Base-by-base conservation (phyloP, 345 rosid species). In the Eucalyptus tenuipes region DNA sequence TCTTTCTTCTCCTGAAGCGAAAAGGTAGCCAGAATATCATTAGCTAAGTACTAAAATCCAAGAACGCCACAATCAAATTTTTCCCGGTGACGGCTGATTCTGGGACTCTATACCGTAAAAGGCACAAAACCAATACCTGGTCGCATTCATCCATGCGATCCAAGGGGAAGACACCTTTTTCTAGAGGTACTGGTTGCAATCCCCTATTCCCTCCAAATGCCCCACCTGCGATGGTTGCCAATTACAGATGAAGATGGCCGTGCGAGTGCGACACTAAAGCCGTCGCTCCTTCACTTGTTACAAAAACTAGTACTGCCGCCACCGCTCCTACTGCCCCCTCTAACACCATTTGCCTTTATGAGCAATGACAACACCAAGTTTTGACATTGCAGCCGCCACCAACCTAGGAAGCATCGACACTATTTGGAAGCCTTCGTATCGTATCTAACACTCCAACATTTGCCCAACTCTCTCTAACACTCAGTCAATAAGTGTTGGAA, bases 181-280 rank as follows among this genome's bases (percentile, higher is more conserved):
- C 99, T 9, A 99, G 99, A 27, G 99, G 99, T 82, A 95, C 97
- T 3, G 99, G 98, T 84, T 96, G 94, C 86, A 91, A 85, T 88
- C 99, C 99, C 90, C 98, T 95, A 88, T 92, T 95, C 89, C 99
- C 98, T 88, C 99, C 99, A 91, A 95, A 95, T 87, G 98, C 98
- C 79, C 99, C 98, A 88, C 98, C 99, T 94, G 91, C 88, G 13
- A 59, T 27, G 66, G 27, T 27, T 52, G 89, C 52, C 85, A 18
- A 20, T 82, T 25, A 31, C 61, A 18, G 29, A 68, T 59, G 59
- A 86, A 59, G n/a, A 27, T 27, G n/a, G 66, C 29, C 66, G 13
- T 59, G 15, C 12, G 29, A 59, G 14, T 25, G n/a, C 31, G 13
- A 11, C 11, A 25, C n/a, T 5, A 55, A 55, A 55, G 59, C 27